Conservation (phyloP, 2,329 filamentous ascomycete species). For the Calonectria pseudoturangicola region DNA sequence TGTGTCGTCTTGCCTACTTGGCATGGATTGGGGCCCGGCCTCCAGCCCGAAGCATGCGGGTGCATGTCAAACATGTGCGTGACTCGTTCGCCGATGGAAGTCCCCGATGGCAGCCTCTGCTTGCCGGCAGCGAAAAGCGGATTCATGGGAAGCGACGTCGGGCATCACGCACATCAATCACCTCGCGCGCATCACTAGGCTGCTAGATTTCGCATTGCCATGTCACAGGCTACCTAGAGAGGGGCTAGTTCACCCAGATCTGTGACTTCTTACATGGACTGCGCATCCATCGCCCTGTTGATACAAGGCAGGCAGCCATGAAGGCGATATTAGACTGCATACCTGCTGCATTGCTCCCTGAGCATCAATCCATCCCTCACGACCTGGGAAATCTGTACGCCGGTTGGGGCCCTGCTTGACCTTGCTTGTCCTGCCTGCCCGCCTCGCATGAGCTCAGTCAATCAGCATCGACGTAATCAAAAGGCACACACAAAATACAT, state of each 20-base stretch:
- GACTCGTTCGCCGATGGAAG: conserved; percentile 26
- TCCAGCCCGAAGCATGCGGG: conserved; percentile 32
- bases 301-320: conserved; percentile 25
- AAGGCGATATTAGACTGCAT: conserved; percentile 21
- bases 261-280: conserved; percentile 18
- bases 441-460: conserved; percentile 39
- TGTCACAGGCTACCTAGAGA: conserved; percentile 31
- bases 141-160: conserved; percentile 39
- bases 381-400: not conserved
- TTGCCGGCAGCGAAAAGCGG: conserved; percentile 39
- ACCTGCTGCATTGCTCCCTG: conserved; percentile 18
- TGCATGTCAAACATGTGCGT: conserved; percentile 36
- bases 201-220: conserved; percentile 30
- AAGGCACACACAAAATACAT: conserved; percentile 39
- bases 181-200: conserved; percentile 30
- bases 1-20: conserved; percentile 33
- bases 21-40: conserved; percentile 29
- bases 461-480: conserved; percentile 45
- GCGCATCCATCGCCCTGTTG: conserved; percentile 4
- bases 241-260: conserved; percentile 24
- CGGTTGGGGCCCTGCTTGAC: conserved; percentile 1
- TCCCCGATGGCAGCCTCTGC: conserved; percentile 35
- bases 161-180: conserved; percentile 40
- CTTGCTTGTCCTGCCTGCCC: conserved; percentile 28
- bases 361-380: conserved; percentile 17